Evolutionary conservation across 2,329 filamentous ascomycete species (phyloP), one percentile per base, ranked within the genome.

Genomic region (Cytospora schulzeri): DNA sequence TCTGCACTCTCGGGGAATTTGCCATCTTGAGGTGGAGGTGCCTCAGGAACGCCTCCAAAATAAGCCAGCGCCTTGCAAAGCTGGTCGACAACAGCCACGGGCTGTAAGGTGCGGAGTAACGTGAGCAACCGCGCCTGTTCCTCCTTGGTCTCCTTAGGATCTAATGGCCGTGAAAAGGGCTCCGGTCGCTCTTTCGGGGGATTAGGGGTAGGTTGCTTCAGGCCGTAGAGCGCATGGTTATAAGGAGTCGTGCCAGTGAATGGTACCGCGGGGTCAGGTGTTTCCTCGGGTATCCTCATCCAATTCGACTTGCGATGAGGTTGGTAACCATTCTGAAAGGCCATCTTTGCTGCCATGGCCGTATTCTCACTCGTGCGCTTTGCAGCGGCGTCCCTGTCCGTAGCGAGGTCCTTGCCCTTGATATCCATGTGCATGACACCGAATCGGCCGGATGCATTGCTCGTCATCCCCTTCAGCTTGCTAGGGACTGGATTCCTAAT

Each of bases 351-450:
- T 50, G 85, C 84, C 60, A 83, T 78, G 54, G 82, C 84, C 15
- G 86, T 88, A 69, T 80, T 83, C 71, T 89, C 85, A 70, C 86
- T 89, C 15, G 85, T 83, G 58, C 84, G 82, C 72, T 87, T 86
- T 7, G 85, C 85, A 54, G 84, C 81, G 59, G 81, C 81, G 70
- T 83, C 80, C 56, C 83, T 78, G 50, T 81, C 77, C 58, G 81
- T 76, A 48, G 80, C 79, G 64, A 81, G 79, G 67, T 75, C 71
- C 75, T 78, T 63, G 76, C 76, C 26, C 58, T 71, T 70, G 29
- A 85, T 76, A 38, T 83, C 80, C 78, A 89, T 87, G 63, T 87
- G 84, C 81, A 89, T 87, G 50, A 88, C 84, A 54, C 80, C 78
- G 72, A 89, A 89, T 68, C 87, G 87, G 31, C 86, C 86, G 66